A percentile compares a stretch with the other conserved stretches of the same genome.
Conservation (phyloP, 495 filamentous ascomycete genomes). For the Neurospora sp. region DNA sequence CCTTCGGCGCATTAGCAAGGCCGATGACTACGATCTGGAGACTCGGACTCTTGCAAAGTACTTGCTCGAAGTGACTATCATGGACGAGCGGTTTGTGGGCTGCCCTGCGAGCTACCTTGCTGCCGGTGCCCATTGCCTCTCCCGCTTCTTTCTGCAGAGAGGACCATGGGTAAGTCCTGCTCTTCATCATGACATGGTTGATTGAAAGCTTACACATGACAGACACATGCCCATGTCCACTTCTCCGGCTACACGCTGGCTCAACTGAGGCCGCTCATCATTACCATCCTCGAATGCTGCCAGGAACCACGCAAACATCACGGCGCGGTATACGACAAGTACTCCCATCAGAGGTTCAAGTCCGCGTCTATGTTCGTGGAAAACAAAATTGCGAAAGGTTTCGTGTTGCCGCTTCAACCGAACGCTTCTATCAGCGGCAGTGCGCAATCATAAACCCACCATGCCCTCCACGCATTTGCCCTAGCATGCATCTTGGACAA, state of each 20-base stretch:
- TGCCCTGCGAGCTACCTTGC: conserved; percentile 82
- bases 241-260: conserved; percentile 86
- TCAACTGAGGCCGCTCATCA: conserved; percentile 69
- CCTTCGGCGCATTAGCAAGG: conserved; percentile 91
- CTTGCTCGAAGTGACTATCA: conserved; percentile 90
- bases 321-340: conserved; percentile 81
- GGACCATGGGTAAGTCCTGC: conserved; percentile 71
- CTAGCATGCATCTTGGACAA: not conserved
- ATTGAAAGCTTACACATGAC: conserved; percentile 15
- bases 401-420: conserved; percentile 22
- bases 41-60: conserved; percentile 96
- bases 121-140: conserved; percentile 86
- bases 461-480: not conserved
- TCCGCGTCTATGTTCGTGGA: conserved; percentile 70
- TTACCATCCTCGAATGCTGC: conserved; percentile 76
- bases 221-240: conserved; percentile 75
- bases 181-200: not conserved
- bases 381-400: conserved; percentile 52
- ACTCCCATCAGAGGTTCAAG: conserved; percentile 72
- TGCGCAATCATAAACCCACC: not conserved
- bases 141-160: conserved; percentile 79
- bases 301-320: conserved; percentile 74
- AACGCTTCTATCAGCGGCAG: not conserved
- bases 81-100: conserved; percentile 95
- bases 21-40: conserved; percentile 94